Evolutionary conservation across 2,329 filamentous ascomycete species (phyloP), one percentile per base, ranked within the genome.

Genomic region (Phialemoniopsis sp.): DNA sequence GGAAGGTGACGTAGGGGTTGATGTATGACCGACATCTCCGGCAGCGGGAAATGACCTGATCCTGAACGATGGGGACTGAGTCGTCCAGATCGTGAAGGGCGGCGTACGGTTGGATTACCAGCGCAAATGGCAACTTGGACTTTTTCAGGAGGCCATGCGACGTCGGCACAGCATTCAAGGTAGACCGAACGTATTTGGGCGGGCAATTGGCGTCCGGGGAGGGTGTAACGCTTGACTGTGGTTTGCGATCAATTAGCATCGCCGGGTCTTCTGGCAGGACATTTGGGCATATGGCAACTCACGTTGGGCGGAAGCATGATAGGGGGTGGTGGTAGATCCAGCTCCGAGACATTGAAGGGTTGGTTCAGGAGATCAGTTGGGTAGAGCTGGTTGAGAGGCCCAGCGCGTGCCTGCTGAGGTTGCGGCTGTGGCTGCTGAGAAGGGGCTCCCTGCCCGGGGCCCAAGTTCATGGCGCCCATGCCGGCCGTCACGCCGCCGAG

Each of bases 11-110:
- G 53, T 91, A 98, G 12, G 93, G 90, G 62, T 97, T 97, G 72
- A 97, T 97, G 63, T 97, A 97, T 40, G 91, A 93, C 52, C 93
- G 78, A 67, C 93, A 98, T 66, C 93, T 84, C 63, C 93, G 81
- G 72, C 93, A 98, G 56, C 93, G 84, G 41, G 91, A 94, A 60
- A 98, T 98, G 48, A 97, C 87, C 66, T 97, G 93, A 61, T 98
- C 93, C 57, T 95, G 87, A 19, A 97, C 87, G 36, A 98, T 81
- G 7, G 91, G 93, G 2, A 98, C 82, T 17, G 82, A 78, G 53
- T 97, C 93, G 62, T 97, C 91, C 15, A 87, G 78, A 60, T 98
- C 93, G 59, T 96, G 91, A 21, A 98, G 80, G 18, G 90, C 82
- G 30, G 84, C 89, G 57, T 97, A 98, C 13, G 93, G 93, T 64